phyloP scores from a whole-genome alignment of 257 asterid species.

The Verbascum thapsus region DNA sequence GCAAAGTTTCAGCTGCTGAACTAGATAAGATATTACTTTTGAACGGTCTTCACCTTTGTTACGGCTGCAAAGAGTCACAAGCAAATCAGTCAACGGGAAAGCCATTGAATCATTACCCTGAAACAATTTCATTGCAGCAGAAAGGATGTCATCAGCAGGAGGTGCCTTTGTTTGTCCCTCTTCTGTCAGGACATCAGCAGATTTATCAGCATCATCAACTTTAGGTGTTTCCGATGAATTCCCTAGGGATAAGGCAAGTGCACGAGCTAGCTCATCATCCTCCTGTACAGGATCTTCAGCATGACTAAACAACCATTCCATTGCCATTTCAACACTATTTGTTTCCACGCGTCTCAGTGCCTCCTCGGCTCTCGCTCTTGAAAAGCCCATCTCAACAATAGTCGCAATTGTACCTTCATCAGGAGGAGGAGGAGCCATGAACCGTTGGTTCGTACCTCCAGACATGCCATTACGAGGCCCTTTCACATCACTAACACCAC shows the following conservation, averaged over 20 bases:
- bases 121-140: conserved; percentile 79
- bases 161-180: conserved; percentile 72
- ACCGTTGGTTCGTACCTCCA: conserved; percentile 65
- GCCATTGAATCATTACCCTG: conserved; percentile 76
- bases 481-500: conserved; percentile 83
- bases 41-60: conserved; percentile 82
- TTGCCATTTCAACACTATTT: conserved; percentile 98
- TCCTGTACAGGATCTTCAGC: conserved; percentile 95
- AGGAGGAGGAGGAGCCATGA: conserved; percentile 84
- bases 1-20: conserved; percentile 80
- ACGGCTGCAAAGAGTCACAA: conserved; percentile 77
- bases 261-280: conserved; percentile 98
- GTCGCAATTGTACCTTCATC: conserved; percentile 92
- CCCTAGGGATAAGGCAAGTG: conserved; percentile 95
- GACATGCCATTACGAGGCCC: conserved; percentile 66
- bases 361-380: conserved; percentile 96
- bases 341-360: conserved; percentile 92
- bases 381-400: conserved; percentile 98
- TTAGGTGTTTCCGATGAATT: conserved; percentile 79
- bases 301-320: conserved; percentile 98
- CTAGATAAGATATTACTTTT: conserved; percentile 71
- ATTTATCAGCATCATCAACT: conserved; percentile 69
- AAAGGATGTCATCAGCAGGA: conserved; percentile 74
- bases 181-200: conserved; percentile 56
- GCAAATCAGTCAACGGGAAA: conserved; percentile 81